Conservation (phyloP, 2,329 filamentous ascomycete species). For the Hypomyces rosellus region DNA sequence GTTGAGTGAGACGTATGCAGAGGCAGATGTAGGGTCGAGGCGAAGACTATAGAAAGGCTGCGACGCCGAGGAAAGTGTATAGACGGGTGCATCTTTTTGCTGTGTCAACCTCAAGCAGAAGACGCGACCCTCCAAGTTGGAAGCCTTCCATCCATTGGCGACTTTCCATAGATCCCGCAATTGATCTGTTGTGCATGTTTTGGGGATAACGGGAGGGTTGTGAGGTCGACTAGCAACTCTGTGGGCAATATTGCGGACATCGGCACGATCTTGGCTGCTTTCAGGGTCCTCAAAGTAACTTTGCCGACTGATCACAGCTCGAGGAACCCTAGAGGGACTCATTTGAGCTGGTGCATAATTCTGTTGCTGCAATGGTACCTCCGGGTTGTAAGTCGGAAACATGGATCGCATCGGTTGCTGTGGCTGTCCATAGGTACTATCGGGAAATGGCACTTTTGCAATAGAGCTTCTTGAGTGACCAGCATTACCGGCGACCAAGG, state of each 20-base stretch:
- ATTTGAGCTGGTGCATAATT: constrained; percentile 63
- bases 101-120: constrained; percentile 54
- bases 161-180: constrained; percentile 63
- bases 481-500: constrained; percentile 44
- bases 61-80: constrained; percentile 53
- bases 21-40: constrained; percentile 57
- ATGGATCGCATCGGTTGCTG: constrained; percentile 56
- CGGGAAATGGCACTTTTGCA: constrained; percentile 44
- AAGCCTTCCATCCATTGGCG: constrained; percentile 62
- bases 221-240: constrained; percentile 23
- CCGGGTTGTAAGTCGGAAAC: constrained; percentile 68
- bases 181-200: constrained; percentile 52
- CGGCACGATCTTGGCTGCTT: constrained; percentile 8
- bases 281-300: constrained; percentile 41
- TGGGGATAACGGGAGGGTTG: constrained; percentile 40
- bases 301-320: constrained; percentile 58
- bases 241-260: constrained; percentile 18
- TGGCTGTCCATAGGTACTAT: constrained; percentile 25
- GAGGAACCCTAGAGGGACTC: constrained; percentile 57
- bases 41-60: constrained; percentile 64
- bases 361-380: constrained; percentile 59
- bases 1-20: constrained; percentile 53
- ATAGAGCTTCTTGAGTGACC: constrained; percentile 50
- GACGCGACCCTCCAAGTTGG: constrained; percentile 49
- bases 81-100: constrained; percentile 56